phyloP scores from a whole-genome alignment of 2,329 filamentous ascomycete species.

The Tolypocladium inflatum region DNA sequence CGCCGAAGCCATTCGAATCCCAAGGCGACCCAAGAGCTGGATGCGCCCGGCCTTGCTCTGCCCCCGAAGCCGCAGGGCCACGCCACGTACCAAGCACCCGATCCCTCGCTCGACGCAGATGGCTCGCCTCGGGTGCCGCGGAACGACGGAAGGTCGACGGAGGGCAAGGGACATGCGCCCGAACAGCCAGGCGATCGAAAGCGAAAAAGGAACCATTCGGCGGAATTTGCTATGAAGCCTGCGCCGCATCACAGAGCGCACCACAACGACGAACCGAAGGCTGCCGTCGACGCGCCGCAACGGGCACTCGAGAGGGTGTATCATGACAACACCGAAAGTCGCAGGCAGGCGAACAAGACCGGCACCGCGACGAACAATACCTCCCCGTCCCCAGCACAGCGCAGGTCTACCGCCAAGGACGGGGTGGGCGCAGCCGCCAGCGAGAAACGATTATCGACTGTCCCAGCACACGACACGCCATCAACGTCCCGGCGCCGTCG shows the following conservation, averaged over 20 bases:
- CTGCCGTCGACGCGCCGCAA: neutral
- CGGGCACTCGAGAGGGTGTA: neutral
- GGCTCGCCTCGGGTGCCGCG: neutral
- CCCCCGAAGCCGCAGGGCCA: neutral
- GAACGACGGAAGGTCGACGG: neutral
- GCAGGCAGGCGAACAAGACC: neutral
- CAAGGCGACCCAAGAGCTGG: neutral
- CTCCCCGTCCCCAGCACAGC: neutral
- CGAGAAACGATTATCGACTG: neutral
- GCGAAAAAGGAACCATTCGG: neutral
- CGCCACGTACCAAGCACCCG: neutral
- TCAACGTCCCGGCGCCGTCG: constrained; percentile 4
- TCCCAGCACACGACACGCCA: neutral
- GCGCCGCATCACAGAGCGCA: neutral
- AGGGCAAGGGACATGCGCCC: neutral
- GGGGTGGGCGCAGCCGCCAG: neutral
- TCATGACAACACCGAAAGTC: neutral
- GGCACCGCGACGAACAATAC: neutral
- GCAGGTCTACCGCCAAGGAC: neutral
- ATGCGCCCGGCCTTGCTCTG: neutral
- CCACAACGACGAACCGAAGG: neutral
- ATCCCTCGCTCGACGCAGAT: neutral
- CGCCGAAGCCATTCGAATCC: neutral
- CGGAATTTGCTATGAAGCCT: neutral
- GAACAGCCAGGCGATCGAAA: neutral